phyloP scores from a whole-genome alignment of 2,329 filamentous ascomycete genomes.

The Taxawa tesnikishii region DNA sequence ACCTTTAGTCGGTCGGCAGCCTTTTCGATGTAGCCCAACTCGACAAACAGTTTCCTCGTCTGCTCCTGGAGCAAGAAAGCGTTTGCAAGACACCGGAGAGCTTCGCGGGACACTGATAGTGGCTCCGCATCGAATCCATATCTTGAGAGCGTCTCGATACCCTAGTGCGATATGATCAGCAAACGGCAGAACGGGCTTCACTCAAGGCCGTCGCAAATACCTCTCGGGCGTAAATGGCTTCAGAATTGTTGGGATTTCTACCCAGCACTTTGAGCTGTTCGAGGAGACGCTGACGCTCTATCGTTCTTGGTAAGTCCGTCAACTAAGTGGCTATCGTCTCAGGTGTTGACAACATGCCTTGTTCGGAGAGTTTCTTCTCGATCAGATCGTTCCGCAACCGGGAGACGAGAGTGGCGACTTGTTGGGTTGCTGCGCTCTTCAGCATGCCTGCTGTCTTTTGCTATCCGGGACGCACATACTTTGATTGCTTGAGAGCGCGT shows the following conservation, averaged over 20 bases:
- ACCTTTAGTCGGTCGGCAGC: constrained; percentile 58
- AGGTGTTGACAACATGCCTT: constrained; percentile 34
- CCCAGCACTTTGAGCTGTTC: constrained; percentile 66
- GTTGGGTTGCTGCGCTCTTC: no score
- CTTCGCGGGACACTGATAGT: constrained; percentile 56
- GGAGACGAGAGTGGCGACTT: constrained; percentile 4
- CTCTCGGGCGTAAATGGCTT: constrained; percentile 72
- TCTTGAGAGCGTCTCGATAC: constrained; percentile 57
- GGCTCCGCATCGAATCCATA: constrained; percentile 62
- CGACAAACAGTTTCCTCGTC: constrained; percentile 60
- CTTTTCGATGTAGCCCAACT: constrained; percentile 54
- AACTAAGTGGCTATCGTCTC: no score
- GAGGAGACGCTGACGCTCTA: constrained; percentile 50
- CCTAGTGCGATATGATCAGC: constrained; percentile 37
- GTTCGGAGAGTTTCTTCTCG: constrained; percentile 43
- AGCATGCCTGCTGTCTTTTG: no score
- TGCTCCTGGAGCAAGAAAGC: constrained; percentile 58
- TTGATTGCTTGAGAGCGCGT: no score
- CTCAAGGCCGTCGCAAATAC: constrained; percentile 43
- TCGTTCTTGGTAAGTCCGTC: no score
- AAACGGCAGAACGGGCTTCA: constrained; percentile 3
- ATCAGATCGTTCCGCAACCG: constrained; percentile 48
- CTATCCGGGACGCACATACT: no score
- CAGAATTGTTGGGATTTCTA: constrained; percentile 57
- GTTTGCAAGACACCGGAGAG: constrained; percentile 74